phyloP scores from a whole-genome alignment of 192 early-diverging fungal genomes.

The Coemansia sp. region DNA sequence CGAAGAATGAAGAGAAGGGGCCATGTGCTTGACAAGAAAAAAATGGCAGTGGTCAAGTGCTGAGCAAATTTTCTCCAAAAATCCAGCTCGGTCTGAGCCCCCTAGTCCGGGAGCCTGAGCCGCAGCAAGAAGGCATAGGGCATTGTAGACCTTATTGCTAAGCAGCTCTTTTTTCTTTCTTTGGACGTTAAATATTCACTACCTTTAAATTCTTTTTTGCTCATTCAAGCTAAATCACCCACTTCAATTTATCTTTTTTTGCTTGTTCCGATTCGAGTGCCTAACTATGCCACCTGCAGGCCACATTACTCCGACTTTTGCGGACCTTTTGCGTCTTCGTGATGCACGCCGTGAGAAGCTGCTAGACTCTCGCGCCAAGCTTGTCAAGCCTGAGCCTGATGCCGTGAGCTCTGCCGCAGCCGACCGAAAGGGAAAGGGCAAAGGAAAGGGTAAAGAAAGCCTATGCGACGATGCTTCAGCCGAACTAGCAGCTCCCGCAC shows the following conservation, averaged over 20 bases:
- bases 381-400: background rate
- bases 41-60: background rate
- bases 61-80: background rate
- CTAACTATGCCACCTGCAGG: background rate
- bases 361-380: constrained; percentile 36
- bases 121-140: background rate
- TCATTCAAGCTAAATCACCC: background rate
- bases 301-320: constrained; percentile 27
- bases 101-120: background rate
- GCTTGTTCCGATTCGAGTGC: background rate
- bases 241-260: background rate
- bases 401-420: background rate
- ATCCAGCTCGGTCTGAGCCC: background rate
- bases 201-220: background rate
- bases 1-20: background rate
- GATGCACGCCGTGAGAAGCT: constrained; percentile 45
- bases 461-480: background rate
- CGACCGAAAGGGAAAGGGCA: constrained; percentile 17
- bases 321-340: constrained; percentile 44
- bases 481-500: background rate
- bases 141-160: background rate
- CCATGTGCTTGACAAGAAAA: background rate
- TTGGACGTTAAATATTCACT: background rate
- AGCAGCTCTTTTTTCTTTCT: background rate
- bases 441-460: constrained; percentile 30